Conservation (phyloP, 2,329 filamentous ascomycete species). For the Fragosphaeria purpurea region DNA sequence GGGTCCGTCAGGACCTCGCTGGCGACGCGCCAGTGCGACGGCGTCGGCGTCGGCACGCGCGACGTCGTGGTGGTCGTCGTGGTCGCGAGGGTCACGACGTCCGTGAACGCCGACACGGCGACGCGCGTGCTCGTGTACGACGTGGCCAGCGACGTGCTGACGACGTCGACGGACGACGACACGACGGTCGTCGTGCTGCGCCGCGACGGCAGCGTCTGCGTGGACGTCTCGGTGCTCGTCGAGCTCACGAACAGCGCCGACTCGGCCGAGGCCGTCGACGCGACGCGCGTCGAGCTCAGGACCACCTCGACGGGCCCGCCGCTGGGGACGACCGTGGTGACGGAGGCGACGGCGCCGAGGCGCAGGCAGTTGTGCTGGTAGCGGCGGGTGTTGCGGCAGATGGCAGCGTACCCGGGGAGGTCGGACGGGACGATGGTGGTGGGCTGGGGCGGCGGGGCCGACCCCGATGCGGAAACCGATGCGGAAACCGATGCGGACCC, state of each 20-base stretch:
- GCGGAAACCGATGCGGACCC: no score
- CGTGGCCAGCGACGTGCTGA: not conserved
- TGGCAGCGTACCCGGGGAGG: not conserved
- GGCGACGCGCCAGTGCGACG: not conserved
- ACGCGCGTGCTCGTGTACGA: not conserved
- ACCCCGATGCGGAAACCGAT: no score
- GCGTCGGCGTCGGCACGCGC: not conserved
- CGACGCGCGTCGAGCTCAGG: not conserved
- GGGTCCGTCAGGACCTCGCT: not conserved
- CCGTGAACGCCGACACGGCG: not conserved
- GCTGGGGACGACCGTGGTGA: not conserved
- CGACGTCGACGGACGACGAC: not conserved
- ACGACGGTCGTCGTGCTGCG: not conserved
- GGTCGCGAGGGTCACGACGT: not conserved
- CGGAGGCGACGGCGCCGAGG: not conserved
- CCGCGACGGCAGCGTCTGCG: slow-evolving; percentile 2
- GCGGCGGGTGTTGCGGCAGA: not conserved
- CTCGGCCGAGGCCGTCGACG: not conserved
- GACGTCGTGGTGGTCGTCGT: slow-evolving; percentile 3
- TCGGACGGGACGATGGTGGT: no score
- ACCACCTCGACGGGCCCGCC: no score
- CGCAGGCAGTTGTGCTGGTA: not conserved
- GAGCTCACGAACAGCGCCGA: not conserved
- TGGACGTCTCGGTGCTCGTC: slow-evolving; percentile 1
- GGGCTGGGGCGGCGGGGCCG: no score